Evolutionary conservation across 108 stramenopile species (phyloP), one percentile per base, ranked within the genome.

Genomic region (Cyclostephanos tholiformis): DNA sequence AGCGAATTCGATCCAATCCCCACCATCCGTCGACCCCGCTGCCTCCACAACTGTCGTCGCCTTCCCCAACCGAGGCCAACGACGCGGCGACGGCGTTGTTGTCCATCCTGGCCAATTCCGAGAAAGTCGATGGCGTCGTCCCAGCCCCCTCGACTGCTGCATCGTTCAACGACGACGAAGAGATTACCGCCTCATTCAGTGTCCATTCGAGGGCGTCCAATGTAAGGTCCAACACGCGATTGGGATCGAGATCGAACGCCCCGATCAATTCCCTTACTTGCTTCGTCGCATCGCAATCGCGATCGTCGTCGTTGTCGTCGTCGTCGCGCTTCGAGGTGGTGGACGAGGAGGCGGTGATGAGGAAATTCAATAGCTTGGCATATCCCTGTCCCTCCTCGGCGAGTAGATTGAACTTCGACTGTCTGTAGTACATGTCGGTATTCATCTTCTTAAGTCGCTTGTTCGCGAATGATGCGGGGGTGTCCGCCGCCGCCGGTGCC

Each of bases 341-440:
- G n/a, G n/a, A n/a, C n/a, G n/a, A n/a, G n/a, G n/a, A n/a, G 26
- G 25, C 60, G 48, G 3, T 14, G 30, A 25, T 0, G 55, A 88
- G 64, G 41, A 86, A 79, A 23, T 48, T 23, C 16, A 94, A 17
- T 20, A 96, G 64, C 74, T 97, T 97, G 38, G 95, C 77, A 74
- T 83, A 99, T 3, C 98, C 98, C 77, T 98, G 97, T 44, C 90
- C 90, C 77, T 98, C 97, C 83, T 99, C 98, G 17, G 84, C 89
- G 38, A 95, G 69, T 12, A 99, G 76, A 76, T 97, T 99, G 72
- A 90, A 98, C 65, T 95, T 94, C 65, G 91, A 82, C 72, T 98
- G 98, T 46, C 89, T 73, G 80, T 99, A 99, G 49, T 94, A 87
- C 60, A 81, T 62, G 55, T 84, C 84, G 23, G 98, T 97, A 68